A percentile compares a stretch with the other conserved stretches of the same genome.
Conservation (phyloP, 2,329 filamentous ascomycete species). For the Colletotrichum falcatum region DNA sequence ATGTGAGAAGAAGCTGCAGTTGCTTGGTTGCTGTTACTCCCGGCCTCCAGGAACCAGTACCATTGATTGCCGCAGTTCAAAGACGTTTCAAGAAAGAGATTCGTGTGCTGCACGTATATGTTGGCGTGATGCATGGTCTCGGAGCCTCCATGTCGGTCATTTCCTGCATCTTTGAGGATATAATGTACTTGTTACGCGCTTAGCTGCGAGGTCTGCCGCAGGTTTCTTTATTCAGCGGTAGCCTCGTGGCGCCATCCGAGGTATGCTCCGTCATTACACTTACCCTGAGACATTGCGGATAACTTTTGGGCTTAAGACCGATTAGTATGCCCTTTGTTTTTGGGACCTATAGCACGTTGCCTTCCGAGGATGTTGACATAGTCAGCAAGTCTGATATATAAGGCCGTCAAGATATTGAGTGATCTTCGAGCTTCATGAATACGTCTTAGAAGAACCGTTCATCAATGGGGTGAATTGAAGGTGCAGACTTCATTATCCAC, state of each 20-base stretch:
- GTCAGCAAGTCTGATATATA: conserved; percentile 68
- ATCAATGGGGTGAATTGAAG: too few relatives aligned
- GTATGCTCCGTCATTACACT: conserved; percentile 70
- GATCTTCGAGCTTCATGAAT: conserved; percentile 71
- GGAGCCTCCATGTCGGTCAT: conserved; percentile 68
- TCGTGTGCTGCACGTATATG: conserved; percentile 66
- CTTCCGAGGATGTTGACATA: conserved; percentile 45
- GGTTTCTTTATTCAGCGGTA: conserved; percentile 62
- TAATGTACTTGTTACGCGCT: conserved; percentile 54
- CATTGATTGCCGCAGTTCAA: conserved; percentile 85
- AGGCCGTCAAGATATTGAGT: conserved; percentile 67
- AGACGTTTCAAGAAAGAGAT: conserved; percentile 75
- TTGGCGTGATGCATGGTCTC: conserved; percentile 76
- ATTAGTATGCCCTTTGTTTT: conserved; percentile 62
- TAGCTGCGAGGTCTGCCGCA: conserved; percentile 60
- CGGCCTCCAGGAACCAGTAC: conserved; percentile 69
- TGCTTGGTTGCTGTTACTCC: not conserved
- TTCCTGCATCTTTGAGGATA: conserved; percentile 56
- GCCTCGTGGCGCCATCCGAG: conserved; percentile 78
- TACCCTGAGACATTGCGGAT: conserved; percentile 62
- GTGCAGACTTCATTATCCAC: conserved; percentile 76
- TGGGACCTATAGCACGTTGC: too few relatives aligned
- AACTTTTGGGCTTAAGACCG: conserved; percentile 68
- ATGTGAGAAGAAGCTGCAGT: conserved; percentile 71
- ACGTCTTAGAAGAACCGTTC: conserved; percentile 70